Percentiles rank a stretch among this genome's conserved stretches.
Evolutionary conservation across 768 basidiomycete species (phyloP).

Genomic region (Russula earlei): DNA sequence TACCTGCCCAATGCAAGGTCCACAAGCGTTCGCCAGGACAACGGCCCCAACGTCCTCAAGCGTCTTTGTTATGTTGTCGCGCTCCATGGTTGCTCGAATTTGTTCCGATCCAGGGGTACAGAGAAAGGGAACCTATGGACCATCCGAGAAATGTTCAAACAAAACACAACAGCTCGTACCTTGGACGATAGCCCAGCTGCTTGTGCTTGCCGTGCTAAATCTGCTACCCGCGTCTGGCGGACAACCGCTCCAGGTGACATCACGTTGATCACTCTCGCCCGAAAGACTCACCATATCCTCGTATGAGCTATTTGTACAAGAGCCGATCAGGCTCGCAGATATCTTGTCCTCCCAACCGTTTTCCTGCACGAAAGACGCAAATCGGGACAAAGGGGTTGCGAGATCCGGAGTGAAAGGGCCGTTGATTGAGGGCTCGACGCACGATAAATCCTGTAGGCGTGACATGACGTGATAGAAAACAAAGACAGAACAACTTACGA

Average conservation of each 20-base stretch:
- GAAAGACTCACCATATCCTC: slow-evolving; percentile 76
- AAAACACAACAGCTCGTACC: slow-evolving; percentile 27
- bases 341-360: slow-evolving; percentile 93
- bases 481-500: slow-evolving; percentile 42
- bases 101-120: slow-evolving; percentile 92
- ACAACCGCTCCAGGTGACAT: slow-evolving; percentile 2
- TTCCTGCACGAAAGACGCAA: slow-evolving; percentile 66
- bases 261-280: neutral
- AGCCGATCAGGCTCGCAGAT: slow-evolving; percentile 88
- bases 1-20: slow-evolving; percentile 96
- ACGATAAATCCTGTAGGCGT: slow-evolving; percentile 61
- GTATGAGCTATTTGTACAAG: slow-evolving; percentile 99
- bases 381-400: slow-evolving; percentile 87
- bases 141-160: neutral
- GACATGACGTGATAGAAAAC: slow-evolving; percentile 1
- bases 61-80: slow-evolving; percentile 75
- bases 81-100: slow-evolving; percentile 94
- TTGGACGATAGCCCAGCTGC: slow-evolving; percentile 71
- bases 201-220: slow-evolving; percentile 84
- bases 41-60: slow-evolving; percentile 87
- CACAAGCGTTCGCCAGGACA: slow-evolving; percentile 96
- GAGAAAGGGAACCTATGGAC: slow-evolving; percentile 67
- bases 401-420: slow-evolving; percentile 98
- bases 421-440: slow-evolving; percentile 86
- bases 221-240: slow-evolving; percentile 79